A percentile compares a stretch with the other conserved stretches of the same genome.
These are phyloP conservation scores for Trichoderma breve DNA, from an alignment of 2,329 filamentous ascomycete species.

Conservation along the genomic window DNA sequence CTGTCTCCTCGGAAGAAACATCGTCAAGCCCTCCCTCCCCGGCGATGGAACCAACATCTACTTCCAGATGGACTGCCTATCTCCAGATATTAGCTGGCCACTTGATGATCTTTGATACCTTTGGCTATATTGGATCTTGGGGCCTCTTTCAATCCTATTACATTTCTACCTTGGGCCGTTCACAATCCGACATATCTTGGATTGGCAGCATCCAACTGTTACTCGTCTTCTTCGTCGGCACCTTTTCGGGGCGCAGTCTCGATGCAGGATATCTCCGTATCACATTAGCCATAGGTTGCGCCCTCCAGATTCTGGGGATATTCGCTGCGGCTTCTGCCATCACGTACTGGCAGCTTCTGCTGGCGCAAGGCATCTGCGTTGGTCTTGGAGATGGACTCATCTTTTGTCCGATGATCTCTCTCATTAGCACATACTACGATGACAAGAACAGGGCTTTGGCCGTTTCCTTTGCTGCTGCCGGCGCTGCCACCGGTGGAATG, in stretches of 20 bases:
- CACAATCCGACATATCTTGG: conserved; percentile 53
- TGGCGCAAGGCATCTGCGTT: conserved; percentile 56
- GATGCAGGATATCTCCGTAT: conserved; percentile 54
- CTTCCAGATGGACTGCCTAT: not conserved
- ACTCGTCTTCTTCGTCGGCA: conserved; percentile 54
- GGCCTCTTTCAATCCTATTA: conserved; percentile 58
- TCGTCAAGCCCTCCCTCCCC: not conserved
- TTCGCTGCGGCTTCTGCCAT: conserved; percentile 40
- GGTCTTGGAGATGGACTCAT: conserved; percentile 61
- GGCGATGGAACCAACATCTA: not conserved
- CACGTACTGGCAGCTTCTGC: conserved; percentile 55
- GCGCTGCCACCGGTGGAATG: conserved; percentile 58
- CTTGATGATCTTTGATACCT: conserved; percentile 21
- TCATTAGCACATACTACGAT: conserved; percentile 64
- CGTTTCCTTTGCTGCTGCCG: conserved; percentile 60
- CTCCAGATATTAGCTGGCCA: not conserved
- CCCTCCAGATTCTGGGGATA: conserved; percentile 46
- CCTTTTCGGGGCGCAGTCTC: conserved; percentile 51
- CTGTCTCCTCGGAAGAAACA: not conserved
- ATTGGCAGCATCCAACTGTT: conserved; percentile 56
- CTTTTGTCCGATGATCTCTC: conserved; percentile 63
- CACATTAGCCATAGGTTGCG: conserved; percentile 41
- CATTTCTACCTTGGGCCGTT: conserved; percentile 36
- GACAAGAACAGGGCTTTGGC: conserved; percentile 54
- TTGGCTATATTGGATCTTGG: conserved; percentile 55